These are phyloP conservation scores for Metschnikowia santaceciliae DNA, from an alignment of 805 yeast species.

Conservation along the genomic window DNA sequence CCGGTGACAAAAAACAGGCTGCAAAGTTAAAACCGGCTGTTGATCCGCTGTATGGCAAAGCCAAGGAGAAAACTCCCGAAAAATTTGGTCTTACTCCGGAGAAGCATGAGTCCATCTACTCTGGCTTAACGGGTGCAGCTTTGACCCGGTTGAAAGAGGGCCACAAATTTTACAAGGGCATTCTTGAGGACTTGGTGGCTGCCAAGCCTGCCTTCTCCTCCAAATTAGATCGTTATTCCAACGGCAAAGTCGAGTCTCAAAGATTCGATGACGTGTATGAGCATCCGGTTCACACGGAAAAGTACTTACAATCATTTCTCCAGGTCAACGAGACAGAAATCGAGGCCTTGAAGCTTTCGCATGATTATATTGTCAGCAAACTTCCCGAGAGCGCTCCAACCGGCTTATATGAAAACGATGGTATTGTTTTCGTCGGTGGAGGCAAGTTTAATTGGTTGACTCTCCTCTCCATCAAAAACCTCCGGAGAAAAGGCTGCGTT, in stretches of 20 bases:
- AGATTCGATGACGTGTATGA: conserved; percentile 36
- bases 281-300: conserved; percentile 44
- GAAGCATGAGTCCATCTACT: conserved; percentile 14
- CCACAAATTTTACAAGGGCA: conserved; percentile 39
- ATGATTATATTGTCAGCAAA: conserved; percentile 39
- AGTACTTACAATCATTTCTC: conserved; percentile 48
- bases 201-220: conserved; percentile 43
- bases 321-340: conserved; percentile 43
- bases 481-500: conserved; percentile 62
- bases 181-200: conserved; percentile 39
- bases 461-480: conserved; percentile 56
- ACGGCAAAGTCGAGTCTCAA: conserved; percentile 15
- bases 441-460: conserved; percentile 74
- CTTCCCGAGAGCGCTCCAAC: conserved; percentile 41
- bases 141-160: conserved; percentile 22
- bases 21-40: not conserved
- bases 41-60: not conserved
- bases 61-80: not conserved
- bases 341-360: conserved; percentile 43
- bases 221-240: conserved; percentile 41
- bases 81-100: not conserved
- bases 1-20: not conserved
- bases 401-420: conserved; percentile 42
- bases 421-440: conserved; percentile 74
- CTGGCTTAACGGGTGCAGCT: conserved; percentile 5